These are phyloP conservation scores for Aspergillus sp. DNA, from an alignment of 2,329 filamentous ascomycete species.

Conservation along the genomic window DNA sequence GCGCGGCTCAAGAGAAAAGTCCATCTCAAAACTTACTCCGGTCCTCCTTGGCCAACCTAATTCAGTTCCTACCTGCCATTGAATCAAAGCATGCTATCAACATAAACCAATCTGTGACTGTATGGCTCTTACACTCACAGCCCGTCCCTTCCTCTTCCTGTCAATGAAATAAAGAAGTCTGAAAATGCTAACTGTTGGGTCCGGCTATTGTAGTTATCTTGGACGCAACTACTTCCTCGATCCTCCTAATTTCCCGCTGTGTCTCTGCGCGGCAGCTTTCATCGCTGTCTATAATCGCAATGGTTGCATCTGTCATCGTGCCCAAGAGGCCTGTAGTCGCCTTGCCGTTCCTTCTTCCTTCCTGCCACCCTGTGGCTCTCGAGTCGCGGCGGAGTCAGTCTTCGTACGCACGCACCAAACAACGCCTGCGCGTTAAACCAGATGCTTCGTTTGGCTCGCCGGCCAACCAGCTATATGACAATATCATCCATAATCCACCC, in stretches of 20 bases:
- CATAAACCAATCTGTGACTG: neutral
- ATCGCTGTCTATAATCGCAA: conserved; percentile 5
- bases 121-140: neutral
- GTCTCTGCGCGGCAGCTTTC: neutral
- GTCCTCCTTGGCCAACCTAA: neutral
- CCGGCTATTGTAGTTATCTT: neutral
- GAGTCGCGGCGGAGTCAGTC: conserved; percentile 47
- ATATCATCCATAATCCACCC: conserved; percentile 67
- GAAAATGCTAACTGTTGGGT: neutral
- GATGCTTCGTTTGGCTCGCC: conserved; percentile 50
- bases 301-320: conserved; percentile 31
- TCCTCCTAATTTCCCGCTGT: conserved; percentile 30
- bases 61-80: neutral
- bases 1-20: neutral
- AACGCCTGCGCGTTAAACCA: conserved; percentile 52
- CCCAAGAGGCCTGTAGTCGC: conserved; percentile 36
- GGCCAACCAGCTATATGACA: conserved; percentile 43
- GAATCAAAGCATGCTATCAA: neutral
- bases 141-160: neutral
- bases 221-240: neutral
- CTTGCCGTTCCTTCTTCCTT: conserved; percentile 41
- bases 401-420: conserved; percentile 51
- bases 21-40: neutral
- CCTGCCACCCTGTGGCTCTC: conserved; percentile 31
- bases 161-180: neutral